phyloP scores from a whole-genome alignment of 169 alveolate species.

The Plasmodium relictum region DNA sequence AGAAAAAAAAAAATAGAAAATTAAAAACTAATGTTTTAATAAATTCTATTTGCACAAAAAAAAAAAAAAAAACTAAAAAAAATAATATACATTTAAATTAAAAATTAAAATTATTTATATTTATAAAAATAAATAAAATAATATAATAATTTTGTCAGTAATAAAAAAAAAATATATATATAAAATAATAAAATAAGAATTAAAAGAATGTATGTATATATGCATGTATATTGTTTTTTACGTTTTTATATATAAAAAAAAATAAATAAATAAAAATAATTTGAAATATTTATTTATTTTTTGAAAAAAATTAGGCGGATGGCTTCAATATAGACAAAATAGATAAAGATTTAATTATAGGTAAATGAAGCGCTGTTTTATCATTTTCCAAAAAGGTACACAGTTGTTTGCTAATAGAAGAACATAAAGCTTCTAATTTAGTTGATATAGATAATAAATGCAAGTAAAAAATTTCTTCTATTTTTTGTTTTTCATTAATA shows the following conservation, averaged over 20 bases:
- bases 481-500: slow-evolving; percentile 1
- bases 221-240: neutral
- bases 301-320: slow-evolving; percentile 8
- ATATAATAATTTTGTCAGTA: neutral
- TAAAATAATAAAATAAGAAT: neutral
- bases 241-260: neutral
- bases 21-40: too few relatives aligned
- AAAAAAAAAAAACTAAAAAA: too few relatives aligned
- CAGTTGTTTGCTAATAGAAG: slow-evolving; percentile 62
- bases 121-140: too few relatives aligned
- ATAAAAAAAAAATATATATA: neutral
- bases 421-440: slow-evolving; percentile 71
- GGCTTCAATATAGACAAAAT: slow-evolving; percentile 57
- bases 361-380: slow-evolving; percentile 29
- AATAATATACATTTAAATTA: too few relatives aligned
- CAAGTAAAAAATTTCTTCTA: slow-evolving; percentile 43
- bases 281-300: neutral
- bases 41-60: too few relatives aligned
- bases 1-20: too few relatives aligned
- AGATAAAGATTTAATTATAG: slow-evolving; percentile 63
- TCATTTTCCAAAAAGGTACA: slow-evolving; percentile 52
- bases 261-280: neutral
- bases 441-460: slow-evolving; percentile 45
- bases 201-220: neutral
- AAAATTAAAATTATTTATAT: too few relatives aligned